A percentile compares a stretch with the other conserved stretches of the same genome.
Conservation (phyloP, 23 red algal genomes). For the Gracilaria vermiculophylla region DNA sequence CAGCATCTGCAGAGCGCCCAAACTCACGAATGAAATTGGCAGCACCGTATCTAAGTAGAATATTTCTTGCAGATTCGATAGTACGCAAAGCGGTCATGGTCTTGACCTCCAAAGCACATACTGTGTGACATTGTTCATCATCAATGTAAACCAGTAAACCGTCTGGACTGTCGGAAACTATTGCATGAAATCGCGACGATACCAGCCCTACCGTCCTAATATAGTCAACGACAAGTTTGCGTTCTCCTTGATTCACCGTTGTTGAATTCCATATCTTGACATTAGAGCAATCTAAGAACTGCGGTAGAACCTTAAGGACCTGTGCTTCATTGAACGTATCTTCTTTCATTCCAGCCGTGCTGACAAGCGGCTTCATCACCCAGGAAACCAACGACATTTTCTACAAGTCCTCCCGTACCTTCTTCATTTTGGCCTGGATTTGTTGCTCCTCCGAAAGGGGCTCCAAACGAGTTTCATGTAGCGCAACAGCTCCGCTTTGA, state of each 20-base stretch:
- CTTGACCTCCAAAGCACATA: constrained; percentile 13
- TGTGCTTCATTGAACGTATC: background rate
- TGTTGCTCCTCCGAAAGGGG: too few relatives aligned
- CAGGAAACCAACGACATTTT: background rate
- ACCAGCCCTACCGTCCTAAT: background rate
- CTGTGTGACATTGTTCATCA: background rate
- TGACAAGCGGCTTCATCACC: constrained; percentile 25
- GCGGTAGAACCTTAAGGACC: background rate
- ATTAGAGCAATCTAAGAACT: background rate
- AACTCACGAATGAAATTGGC: background rate
- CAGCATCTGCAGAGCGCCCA: background rate
- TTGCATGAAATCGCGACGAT: background rate
- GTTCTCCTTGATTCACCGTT: too few relatives aligned
- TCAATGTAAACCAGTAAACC: background rate
- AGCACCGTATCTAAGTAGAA: background rate
- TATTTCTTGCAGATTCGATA: background rate
- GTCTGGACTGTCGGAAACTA: background rate
- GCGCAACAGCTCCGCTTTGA: background rate
- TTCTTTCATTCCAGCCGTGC: background rate
- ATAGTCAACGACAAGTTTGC: background rate
- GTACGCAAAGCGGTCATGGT: background rate
- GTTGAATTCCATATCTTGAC: too few relatives aligned
- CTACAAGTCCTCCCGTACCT: background rate
- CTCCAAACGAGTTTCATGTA: background rate
- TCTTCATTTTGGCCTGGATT: background rate